Base-by-base conservation (phyloP, 257 asterid genomes). In the Penstemon eatonii region DNA sequence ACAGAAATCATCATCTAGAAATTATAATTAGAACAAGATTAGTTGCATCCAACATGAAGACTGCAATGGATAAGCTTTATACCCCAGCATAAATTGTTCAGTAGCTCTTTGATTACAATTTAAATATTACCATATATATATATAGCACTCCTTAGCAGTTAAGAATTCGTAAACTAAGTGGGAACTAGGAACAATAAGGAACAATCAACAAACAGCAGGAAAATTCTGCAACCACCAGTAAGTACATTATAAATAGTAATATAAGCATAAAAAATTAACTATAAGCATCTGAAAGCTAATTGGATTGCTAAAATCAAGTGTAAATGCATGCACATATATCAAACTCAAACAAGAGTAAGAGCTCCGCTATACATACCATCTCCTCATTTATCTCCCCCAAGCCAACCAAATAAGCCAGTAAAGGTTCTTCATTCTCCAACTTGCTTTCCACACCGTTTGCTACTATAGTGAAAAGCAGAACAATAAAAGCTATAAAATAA, bases 331-430 rank as follows among this genome's bases (percentile, higher is more conserved):
- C 25, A 66, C 56, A 51, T 40, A 71, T 63, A 69, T 33, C 54
- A 6, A 77, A 71, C 6, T 65, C 11, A n/a, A 64, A 67, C 39
- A 53, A 74, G 62, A 64, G 60, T 3, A 61, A 51, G 56, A 78
- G 65, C 42, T 47, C 33, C 33, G 2, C 33, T 25, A 25, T 25
- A 0, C 49, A 60, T 84, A 93, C 97, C 99, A 71, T 76, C 56
- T 88, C 87, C 60, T 73, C 77, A 63, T 78, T 82, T 4, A 79
- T 85, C 76, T 76, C 84, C 73, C 86, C 84, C 6, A 79, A 78
- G 72, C 83, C 78, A 15, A 85, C 69, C 25, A 85, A 79, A 76
- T 72, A 75, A 8, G 76, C 75, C 15, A 87, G 75, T 57, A 85
- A 65, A 58, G 83, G 68, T 66, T 88, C 88, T 70, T 73, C 68